Evolutionary conservation across 768 basidiomycete species (phyloP).

Genomic region (Lyophyllum decastes): DNA sequence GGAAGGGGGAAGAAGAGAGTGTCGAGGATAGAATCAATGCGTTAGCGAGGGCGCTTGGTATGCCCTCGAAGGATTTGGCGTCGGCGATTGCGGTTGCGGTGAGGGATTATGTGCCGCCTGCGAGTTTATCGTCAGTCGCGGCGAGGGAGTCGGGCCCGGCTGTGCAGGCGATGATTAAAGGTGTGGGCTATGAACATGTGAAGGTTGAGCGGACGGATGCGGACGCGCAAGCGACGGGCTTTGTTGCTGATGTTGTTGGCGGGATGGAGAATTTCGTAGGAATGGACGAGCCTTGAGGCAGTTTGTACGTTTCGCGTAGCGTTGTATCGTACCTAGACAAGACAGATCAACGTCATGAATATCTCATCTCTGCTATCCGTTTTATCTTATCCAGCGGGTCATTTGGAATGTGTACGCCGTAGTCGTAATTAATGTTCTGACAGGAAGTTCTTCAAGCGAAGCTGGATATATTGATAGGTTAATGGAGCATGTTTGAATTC

Average conservation of each 20-base stretch:
- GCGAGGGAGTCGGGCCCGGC: slow-evolving; percentile 47
- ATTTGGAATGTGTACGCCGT: too few relatives aligned
- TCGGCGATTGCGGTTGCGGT: slow-evolving; percentile 64
- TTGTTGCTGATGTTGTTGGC: slow-evolving; percentile 30
- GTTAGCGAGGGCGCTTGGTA: slow-evolving; percentile 62
- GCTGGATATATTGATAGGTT: too few relatives aligned
- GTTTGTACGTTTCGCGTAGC: too few relatives aligned
- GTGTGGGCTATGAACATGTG: slow-evolving; percentile 15
- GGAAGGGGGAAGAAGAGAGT: slow-evolving; percentile 17
- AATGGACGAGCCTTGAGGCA: slow-evolving; percentile 41
- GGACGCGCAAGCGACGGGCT: slow-evolving; percentile 17
- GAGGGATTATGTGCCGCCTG: slow-evolving; percentile 58
- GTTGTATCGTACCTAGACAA: too few relatives aligned
- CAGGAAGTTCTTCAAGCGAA: too few relatives aligned
- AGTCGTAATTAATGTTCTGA: too few relatives aligned
- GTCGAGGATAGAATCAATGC: slow-evolving; percentile 61
- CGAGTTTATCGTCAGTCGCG: slow-evolving; percentile 57
- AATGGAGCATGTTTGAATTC: too few relatives aligned
- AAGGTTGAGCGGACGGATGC: slow-evolving; percentile 5
- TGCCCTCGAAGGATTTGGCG: slow-evolving; percentile 61
- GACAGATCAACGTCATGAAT: too few relatives aligned
- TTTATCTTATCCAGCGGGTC: neutral
- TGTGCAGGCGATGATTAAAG: slow-evolving; percentile 39
- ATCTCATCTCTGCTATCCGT: too few relatives aligned
- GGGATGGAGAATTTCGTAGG: slow-evolving; percentile 45